Evolutionary conservation across 169 alveolate species (phyloP), one percentile per base, ranked within the genome.

Genomic region (Eimeria acervulina): DNA sequence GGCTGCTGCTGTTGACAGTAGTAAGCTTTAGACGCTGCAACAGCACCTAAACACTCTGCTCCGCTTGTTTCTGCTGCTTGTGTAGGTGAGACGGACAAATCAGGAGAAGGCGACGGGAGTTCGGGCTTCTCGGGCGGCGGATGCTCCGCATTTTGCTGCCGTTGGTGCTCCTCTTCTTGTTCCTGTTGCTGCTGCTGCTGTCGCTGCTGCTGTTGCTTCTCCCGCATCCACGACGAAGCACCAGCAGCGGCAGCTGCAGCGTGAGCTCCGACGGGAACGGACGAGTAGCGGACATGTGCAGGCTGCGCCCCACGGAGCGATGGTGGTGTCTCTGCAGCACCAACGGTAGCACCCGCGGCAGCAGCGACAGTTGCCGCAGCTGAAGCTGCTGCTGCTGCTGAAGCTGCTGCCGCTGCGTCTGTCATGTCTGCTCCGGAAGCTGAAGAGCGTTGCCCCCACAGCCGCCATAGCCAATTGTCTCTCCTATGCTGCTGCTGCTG

Each of bases 401-500:
- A 33, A 31, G 91, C 91, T 83, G 91, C 91, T 33, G 91, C 91
- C 52, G 91, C 74, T 2, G 91, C 76, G 66, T 47, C 74, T 26
- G 70, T 83, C 47, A 83, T 47, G 42, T 83, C 91, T 31, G 74
- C 28, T n/a, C 91, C 91, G 13, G 91, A 33, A 26, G 52, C 28
- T n/a, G 91, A 83, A 23, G 91, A 59, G 7, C 91, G 91, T 55
- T 83, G 91, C 51, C 91, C 91, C 91, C 91, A 83, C 31, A 83
- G 76, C 42, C 91, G 68, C 91, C 91, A 83, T 23, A 83, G 91
- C 91, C 91, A 83, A n/a, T 83, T 83, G 5, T 83, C 91, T 55
- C 91, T 83, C 91, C 91, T 47, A 52, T 83, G 91, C 33, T 83
- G 91, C 66, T 83, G 91, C 47, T 83, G 91, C 74, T 83, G 91